phyloP scores from a whole-genome alignment of 768 basidiomycete genomes.

The Kwoniella europaea region DNA sequence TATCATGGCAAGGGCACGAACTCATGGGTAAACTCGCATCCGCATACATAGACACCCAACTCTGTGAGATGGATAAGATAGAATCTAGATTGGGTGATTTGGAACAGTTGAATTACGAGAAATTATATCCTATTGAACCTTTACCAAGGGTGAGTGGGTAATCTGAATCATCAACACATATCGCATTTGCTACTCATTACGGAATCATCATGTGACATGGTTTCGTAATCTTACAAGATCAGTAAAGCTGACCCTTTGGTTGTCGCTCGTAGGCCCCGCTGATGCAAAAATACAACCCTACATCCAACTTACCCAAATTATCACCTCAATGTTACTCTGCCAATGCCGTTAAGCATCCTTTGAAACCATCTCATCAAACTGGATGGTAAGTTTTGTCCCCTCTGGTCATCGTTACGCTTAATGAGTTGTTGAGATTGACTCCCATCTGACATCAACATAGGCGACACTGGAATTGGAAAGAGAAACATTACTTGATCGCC shows the following conservation, averaged over 20 bases:
- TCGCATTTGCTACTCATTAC: too few relatives aligned
- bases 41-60: conserved; percentile 43
- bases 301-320: conserved; percentile 25
- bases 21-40: conserved; percentile 35
- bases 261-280: conserved; percentile 29
- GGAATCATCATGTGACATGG: not conserved
- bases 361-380: conserved; percentile 31
- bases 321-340: conserved; percentile 42
- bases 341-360: conserved; percentile 32
- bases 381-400: conserved; percentile 52
- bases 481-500: conserved; percentile 47
- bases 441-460: too few relatives aligned
- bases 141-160: conserved; percentile 37
- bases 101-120: conserved; percentile 22
- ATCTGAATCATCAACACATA: not conserved
- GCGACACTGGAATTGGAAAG: conserved; percentile 47
- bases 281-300: conserved; percentile 32
- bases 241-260: not conserved
- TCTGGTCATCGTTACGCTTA: too few relatives aligned
- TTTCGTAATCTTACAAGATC: not conserved
- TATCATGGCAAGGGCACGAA: conserved; percentile 34
- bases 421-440: too few relatives aligned
- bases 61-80: conserved; percentile 42
- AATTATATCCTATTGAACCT: conserved; percentile 28
- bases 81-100: conserved; percentile 16